phyloP scores from a whole-genome alignment of 371 early-diverging fungal genomes.

The Mortierella sp. region DNA sequence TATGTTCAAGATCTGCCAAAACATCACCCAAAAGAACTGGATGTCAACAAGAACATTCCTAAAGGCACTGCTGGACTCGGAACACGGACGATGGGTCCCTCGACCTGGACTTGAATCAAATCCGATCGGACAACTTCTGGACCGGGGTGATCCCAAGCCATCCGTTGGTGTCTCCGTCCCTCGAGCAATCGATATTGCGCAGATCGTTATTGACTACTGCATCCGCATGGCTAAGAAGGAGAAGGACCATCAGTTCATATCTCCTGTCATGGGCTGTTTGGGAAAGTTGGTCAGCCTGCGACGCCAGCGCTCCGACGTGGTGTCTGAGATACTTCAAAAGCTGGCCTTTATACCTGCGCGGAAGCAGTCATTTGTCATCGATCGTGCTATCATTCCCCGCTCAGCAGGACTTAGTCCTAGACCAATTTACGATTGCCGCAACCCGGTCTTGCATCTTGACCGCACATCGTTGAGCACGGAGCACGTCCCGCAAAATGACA shows the following conservation, averaged over 20 bases:
- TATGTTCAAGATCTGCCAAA: not conserved
- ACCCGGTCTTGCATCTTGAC: slow-evolving; percentile 10
- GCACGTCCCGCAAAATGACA: slow-evolving; percentile 8
- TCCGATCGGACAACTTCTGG: not conserved
- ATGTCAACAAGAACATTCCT: not conserved
- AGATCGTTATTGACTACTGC: slow-evolving; percentile 20
- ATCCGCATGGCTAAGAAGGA: not conserved
- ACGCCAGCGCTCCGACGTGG: not conserved
- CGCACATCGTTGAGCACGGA: not conserved
- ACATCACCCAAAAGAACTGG: not conserved
- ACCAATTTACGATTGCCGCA: slow-evolving; percentile 9
- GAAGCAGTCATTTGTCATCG: slow-evolving; percentile 10
- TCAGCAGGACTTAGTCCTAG: not conserved
- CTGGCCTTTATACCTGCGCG: slow-evolving; percentile 5
- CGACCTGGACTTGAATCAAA: slow-evolving; percentile 1
- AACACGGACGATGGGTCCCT: slow-evolving; percentile 4
- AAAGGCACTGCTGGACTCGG: not conserved
- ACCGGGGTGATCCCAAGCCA: not conserved
- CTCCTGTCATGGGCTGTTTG: not conserved
- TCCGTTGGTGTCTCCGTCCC: too few species aligned
- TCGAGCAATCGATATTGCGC: not conserved
- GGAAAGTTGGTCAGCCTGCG: not conserved
- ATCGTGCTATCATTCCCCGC: slow-evolving; percentile 10
- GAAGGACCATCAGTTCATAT: not conserved
- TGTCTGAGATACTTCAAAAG: not conserved